Conservation (phyloP, 2,329 filamentous ascomycete genomes). For the Saccharata proteae region DNA sequence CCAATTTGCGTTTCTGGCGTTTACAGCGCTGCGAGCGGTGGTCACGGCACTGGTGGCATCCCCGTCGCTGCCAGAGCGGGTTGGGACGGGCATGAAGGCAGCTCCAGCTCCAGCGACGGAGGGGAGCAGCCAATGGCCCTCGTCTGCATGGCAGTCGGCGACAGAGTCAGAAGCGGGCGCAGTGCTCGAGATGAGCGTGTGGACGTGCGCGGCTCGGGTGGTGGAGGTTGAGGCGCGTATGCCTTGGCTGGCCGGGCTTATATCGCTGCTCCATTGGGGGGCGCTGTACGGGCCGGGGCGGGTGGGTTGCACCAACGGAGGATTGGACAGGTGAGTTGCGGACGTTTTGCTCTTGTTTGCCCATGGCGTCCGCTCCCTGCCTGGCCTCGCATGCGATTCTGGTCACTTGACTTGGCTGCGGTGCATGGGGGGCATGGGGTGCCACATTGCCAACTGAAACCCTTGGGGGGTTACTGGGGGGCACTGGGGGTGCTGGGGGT, state of each 20-base stretch:
- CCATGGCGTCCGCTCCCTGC: constrained; percentile 15
- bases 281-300: constrained; percentile 61
- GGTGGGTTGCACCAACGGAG: constrained; percentile 62
- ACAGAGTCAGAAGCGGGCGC: constrained; percentile 30
- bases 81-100: constrained; percentile 17
- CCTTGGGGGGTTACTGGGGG: too few species aligned
- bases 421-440: constrained; percentile 5
- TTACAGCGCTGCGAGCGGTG: constrained; percentile 54
- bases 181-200: constrained; percentile 65
- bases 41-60: constrained; percentile 53
- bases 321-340: constrained; percentile 76
- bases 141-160: constrained; percentile 17
- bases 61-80: constrained; percentile 51
- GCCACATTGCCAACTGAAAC: too few species aligned
- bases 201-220: constrained; percentile 60
- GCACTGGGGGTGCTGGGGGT: too few species aligned
- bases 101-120: constrained; percentile 17
- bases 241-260: constrained; percentile 73
- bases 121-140: constrained; percentile 19
- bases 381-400: constrained; percentile 41
- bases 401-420: constrained; percentile 47
- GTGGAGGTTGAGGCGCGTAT: constrained; percentile 67
- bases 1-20: constrained; percentile 37
- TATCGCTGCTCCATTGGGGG: constrained; percentile 66
- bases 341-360: constrained; percentile 20